Percentiles rank a stretch among this genome's conserved stretches.
These are phyloP conservation scores for Symbiodinium natans DNA, from an alignment of 73 alveolate genomes.

Conservation along the genomic window DNA sequence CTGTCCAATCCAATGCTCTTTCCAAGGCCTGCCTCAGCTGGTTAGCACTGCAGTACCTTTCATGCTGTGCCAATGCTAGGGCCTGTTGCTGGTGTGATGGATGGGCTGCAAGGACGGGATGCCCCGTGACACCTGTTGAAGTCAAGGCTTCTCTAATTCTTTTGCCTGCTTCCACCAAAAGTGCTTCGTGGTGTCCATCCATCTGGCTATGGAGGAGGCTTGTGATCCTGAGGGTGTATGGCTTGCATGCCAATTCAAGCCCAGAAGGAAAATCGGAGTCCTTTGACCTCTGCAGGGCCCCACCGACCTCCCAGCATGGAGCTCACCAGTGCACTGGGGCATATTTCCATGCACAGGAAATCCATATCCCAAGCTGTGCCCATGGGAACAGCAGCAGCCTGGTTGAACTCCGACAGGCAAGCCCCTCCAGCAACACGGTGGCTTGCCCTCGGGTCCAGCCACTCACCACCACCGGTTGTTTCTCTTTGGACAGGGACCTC, in stretches of 20 bases:
- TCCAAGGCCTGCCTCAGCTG: conserved; percentile 29
- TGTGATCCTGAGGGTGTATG: neutral
- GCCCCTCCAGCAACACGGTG: conserved; percentile 16
- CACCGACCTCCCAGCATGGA: neutral
- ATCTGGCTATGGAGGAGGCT: neutral
- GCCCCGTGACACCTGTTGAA: conserved; percentile 45
- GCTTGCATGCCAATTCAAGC: neutral
- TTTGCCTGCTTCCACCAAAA: conserved; percentile 8
- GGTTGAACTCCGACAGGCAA: neutral
- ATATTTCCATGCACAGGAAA: neutral
- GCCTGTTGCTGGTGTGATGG: conserved; percentile 26
- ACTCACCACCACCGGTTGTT: neutral
- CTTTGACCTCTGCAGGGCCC: neutral
- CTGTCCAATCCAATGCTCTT: neutral
- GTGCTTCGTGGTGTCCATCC: conserved; percentile 8
- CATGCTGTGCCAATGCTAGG: conserved; percentile 16
- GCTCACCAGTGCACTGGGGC: neutral
- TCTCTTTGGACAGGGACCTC: too few species aligned
- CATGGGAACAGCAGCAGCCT: neutral
- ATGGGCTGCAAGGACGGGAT: conserved; percentile 32
- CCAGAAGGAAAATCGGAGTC: neutral
- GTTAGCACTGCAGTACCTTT: conserved; percentile 27
- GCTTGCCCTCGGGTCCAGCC: conserved; percentile 22
- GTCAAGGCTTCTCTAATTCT: conserved; percentile 6
- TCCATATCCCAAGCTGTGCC: neutral